These are phyloP conservation scores for Xylaria sp. DNA, from an alignment of 2,329 filamentous ascomycete genomes.

Conservation along the genomic window DNA sequence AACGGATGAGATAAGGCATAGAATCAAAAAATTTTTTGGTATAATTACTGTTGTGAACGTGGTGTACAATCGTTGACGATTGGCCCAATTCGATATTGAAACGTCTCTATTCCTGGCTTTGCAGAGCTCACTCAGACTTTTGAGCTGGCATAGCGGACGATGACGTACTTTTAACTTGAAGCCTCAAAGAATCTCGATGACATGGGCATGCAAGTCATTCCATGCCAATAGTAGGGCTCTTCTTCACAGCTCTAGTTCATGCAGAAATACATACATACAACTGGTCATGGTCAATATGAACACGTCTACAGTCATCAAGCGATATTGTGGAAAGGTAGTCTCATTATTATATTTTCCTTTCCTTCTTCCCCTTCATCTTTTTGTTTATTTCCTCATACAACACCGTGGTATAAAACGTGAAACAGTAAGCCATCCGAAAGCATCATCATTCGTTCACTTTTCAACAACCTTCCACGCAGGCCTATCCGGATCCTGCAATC, in stretches of 20 bases:
- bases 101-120: too few relatives aligned
- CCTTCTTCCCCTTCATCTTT: neutral
- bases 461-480: conserved; percentile 24
- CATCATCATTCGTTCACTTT: neutral
- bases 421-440: neutral
- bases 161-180: neutral
- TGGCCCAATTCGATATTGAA: too few relatives aligned
- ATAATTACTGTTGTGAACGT: too few relatives aligned
- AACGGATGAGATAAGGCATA: too few relatives aligned
- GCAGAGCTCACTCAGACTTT: too few relatives aligned
- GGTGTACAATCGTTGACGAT: too few relatives aligned
- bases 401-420: neutral
- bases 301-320: too few relatives aligned
- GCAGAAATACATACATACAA: neutral
- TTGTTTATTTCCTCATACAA: neutral
- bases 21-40: too few relatives aligned
- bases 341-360: neutral
- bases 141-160: too few relatives aligned
- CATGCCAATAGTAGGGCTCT: neutral
- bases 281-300: neutral
- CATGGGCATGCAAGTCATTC: too few relatives aligned
- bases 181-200: neutral
- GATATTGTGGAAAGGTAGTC: neutral
- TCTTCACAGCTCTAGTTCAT: too few relatives aligned
- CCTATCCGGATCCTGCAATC: conserved; percentile 51